phyloP scores from a whole-genome alignment of 352 stramenopile species.

The Pythium dissimile region DNA sequence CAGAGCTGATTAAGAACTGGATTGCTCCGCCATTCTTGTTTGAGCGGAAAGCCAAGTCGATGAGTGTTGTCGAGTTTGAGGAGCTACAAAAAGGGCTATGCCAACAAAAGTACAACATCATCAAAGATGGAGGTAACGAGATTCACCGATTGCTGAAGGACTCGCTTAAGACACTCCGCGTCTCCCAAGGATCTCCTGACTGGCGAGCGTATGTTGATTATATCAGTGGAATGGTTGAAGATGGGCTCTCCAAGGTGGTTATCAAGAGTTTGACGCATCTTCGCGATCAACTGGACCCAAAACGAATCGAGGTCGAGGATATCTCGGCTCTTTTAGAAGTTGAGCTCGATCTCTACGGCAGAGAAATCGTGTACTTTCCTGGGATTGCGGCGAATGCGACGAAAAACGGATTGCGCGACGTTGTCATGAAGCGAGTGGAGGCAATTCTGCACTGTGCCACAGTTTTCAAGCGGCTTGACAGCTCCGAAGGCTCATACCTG shows the following conservation, averaged over 20 bases:
- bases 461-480: conserved; percentile 86
- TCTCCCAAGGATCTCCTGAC: conserved; percentile 88
- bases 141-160: conserved; percentile 89
- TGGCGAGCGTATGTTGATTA: conserved; percentile 93
- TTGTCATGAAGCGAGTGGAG: conserved; percentile 66
- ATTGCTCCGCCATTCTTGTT: conserved; percentile 75
- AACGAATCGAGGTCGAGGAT: conserved; percentile 78
- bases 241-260: conserved; percentile 72
- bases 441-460: conserved; percentile 61
- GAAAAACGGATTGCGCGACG: conserved; percentile 48
- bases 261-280: conserved; percentile 65
- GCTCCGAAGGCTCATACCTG: conserved; percentile 81
- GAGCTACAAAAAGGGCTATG: conserved; percentile 71
- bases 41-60: conserved; percentile 78
- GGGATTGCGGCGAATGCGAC: conserved; percentile 32
- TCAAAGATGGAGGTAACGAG: conserved; percentile 88
- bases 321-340: conserved; percentile 87
- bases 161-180: conserved; percentile 84
- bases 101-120: conserved; percentile 78
- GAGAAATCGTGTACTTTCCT: conserved; percentile 82
- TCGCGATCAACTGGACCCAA: conserved; percentile 80
- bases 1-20: conserved; percentile 81
- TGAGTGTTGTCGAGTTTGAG: conserved; percentile 83
- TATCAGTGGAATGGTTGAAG: conserved; percentile 88
- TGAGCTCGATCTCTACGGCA: conserved; percentile 88